Evolutionary conservation across 345 rosid genomes (phyloP).

Genomic region (Cochlearia excelsa): DNA sequence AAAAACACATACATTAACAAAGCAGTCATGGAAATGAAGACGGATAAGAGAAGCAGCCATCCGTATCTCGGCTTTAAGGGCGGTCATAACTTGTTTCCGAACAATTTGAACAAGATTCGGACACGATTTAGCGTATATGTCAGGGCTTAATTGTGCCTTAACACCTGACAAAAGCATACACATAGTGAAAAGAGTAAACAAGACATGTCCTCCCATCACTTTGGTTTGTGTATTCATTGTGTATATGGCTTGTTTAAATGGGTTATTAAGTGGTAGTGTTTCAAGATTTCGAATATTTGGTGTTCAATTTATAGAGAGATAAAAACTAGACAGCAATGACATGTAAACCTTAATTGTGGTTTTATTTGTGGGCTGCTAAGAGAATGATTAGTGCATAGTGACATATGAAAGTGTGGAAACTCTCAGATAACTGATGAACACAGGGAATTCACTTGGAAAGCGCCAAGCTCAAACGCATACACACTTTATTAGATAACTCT

Average conservation of each 20-base stretch:
- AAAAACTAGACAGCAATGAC: conserved; percentile 8
- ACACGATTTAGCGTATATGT: conserved; percentile 50
- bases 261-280: neutral
- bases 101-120: conserved; percentile 48
- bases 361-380: conserved; percentile 16
- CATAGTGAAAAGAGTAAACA: conserved; percentile 28
- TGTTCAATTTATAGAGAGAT: conserved; percentile 26
- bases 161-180: conserved; percentile 39
- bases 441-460: too few species aligned
- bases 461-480: too few species aligned
- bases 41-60: conserved; percentile 69
- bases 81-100: conserved; percentile 42
- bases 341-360: neutral
- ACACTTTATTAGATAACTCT: too few species aligned
- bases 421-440: too few species aligned
- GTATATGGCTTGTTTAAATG: conserved; percentile 20
- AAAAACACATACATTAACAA: conserved; percentile 52
- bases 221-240: conserved; percentile 34
- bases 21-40: conserved; percentile 33
- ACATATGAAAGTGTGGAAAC: too few species aligned
- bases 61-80: conserved; percentile 51
- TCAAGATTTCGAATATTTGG: neutral
- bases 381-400: conserved; percentile 31
- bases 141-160: conserved; percentile 46
- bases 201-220: conserved; percentile 22